Evolutionary conservation across 1,139 yeast species (phyloP).

Genomic region (Magnusiomyces fungicola): DNA sequence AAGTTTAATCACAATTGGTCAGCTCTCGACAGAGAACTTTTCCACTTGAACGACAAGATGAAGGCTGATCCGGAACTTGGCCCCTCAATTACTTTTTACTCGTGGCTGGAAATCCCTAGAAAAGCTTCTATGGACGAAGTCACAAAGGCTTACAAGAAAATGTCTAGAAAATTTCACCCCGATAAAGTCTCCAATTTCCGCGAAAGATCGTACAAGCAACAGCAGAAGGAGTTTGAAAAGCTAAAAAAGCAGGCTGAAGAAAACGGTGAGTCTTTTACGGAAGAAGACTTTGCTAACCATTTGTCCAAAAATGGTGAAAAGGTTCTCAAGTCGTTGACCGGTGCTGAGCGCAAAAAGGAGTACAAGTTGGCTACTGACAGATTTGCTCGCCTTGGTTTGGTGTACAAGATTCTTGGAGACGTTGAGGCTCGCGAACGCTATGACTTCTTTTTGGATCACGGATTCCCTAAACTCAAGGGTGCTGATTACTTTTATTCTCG

Average conservation of each 20-base stretch:
- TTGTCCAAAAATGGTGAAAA: neutral
- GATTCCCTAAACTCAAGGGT: conserved; percentile 75
- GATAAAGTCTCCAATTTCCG: conserved; percentile 48
- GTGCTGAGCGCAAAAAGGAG: conserved; percentile 36
- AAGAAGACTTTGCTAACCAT: neutral
- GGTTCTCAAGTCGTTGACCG: neutral
- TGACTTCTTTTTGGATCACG: conserved; percentile 75
- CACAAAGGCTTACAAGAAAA: conserved; percentile 61
- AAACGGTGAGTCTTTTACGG: neutral
- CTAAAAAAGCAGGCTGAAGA: neutral
- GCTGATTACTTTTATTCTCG: conserved; percentile 34
- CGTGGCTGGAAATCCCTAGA: conserved; percentile 31
- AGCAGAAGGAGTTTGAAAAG: neutral
- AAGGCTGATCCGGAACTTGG: conserved; percentile 50
- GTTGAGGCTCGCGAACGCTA: conserved; percentile 58
- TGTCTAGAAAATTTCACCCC: conserved; percentile 72
- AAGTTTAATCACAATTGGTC: conserved; percentile 33
- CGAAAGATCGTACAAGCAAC: conserved; percentile 22
- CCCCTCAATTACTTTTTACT: conserved; percentile 55
- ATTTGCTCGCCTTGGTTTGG: conserved; percentile 67
- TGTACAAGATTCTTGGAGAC: conserved; percentile 63
- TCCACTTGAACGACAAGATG: conserved; percentile 62
- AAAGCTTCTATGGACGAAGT: conserved; percentile 54
- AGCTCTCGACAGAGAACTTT: conserved; percentile 71
- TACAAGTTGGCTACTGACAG: conserved; percentile 42